phyloP scores from a whole-genome alignment of 192 early-diverging fungal genomes.

The Coemansia guatemalensis region DNA sequence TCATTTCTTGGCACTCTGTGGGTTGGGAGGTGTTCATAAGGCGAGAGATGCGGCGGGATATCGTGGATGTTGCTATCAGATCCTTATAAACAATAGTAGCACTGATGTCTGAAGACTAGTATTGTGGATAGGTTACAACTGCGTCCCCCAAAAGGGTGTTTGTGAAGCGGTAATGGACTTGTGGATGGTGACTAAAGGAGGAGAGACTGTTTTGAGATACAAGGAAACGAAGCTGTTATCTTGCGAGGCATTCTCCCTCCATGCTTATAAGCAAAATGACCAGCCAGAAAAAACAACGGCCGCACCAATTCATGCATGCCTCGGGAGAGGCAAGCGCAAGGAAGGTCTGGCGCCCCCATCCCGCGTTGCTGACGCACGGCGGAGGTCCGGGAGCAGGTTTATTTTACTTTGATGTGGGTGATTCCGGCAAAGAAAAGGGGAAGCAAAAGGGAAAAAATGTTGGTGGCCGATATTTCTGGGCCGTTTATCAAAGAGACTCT shows the following conservation, averaged over 20 bases:
- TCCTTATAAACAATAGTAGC: not conserved
- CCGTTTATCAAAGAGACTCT: not conserved
- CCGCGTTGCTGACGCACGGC: not conserved
- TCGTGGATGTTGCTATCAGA: not conserved
- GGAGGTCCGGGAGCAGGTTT: not conserved
- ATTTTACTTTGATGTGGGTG: not conserved
- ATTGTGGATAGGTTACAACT: not conserved
- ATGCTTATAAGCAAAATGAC: not conserved
- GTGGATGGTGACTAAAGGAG: not conserved
- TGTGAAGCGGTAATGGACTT: not conserved
- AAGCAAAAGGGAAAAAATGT: not conserved
- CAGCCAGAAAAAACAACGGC: constrained; percentile 4
- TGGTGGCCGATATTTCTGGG: not conserved
- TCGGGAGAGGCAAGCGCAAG: not conserved
- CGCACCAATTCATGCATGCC: not conserved
- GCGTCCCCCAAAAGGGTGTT: not conserved
- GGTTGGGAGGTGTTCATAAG: not conserved
- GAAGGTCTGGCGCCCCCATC: not conserved
- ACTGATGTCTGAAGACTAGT: not conserved
- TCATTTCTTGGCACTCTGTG: constrained; percentile 5
- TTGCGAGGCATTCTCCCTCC: not conserved
- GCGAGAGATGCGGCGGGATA: not conserved
- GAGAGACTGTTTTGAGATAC: not conserved
- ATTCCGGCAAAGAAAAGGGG: not conserved
- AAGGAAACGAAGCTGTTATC: not conserved